These are phyloP conservation scores for Cryptococcus sp. DNA, from an alignment of 1,284 basidiomycete genomes.

Conservation along the genomic window DNA sequence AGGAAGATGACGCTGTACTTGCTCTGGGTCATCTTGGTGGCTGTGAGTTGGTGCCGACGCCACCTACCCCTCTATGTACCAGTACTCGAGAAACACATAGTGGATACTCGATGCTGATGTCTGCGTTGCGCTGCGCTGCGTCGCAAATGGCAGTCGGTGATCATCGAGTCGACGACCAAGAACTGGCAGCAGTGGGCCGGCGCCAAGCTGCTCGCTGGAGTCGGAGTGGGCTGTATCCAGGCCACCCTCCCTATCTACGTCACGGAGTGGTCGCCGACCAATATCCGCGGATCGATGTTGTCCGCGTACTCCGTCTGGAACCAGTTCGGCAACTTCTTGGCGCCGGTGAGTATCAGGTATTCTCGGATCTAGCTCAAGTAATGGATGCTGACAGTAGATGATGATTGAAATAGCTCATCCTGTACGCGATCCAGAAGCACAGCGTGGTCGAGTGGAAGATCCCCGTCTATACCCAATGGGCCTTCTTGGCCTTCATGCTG, in stretches of 20 bases:
- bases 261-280: conserved; percentile 17
- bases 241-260: conserved; percentile 25
- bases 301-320: conserved; percentile 19
- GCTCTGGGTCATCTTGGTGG: conserved; percentile 18
- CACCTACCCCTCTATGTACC: conserved; percentile 10
- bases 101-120: too few species aligned
- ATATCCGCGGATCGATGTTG: conserved; percentile 25
- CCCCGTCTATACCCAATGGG: conserved; percentile 20
- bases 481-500: conserved; percentile 27
- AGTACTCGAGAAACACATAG: too few species aligned
- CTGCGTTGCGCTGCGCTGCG: not conserved
- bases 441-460: conserved; percentile 1
- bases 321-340: conserved; percentile 21
- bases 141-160: conserved; percentile 2
- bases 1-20: conserved; percentile 19
- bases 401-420: too few species aligned
- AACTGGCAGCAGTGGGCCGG: conserved; percentile 23
- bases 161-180: conserved; percentile 15
- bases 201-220: conserved; percentile 27
- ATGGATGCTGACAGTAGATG: too few species aligned
- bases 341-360: conserved; percentile 12
- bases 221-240: conserved; percentile 28
- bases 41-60: conserved; percentile 7
- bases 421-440: conserved; percentile 5
- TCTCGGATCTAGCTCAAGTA: not conserved